Evolutionary conservation across 768 basidiomycete species (phyloP).

Genomic region (Naematelia aurantialba): DNA sequence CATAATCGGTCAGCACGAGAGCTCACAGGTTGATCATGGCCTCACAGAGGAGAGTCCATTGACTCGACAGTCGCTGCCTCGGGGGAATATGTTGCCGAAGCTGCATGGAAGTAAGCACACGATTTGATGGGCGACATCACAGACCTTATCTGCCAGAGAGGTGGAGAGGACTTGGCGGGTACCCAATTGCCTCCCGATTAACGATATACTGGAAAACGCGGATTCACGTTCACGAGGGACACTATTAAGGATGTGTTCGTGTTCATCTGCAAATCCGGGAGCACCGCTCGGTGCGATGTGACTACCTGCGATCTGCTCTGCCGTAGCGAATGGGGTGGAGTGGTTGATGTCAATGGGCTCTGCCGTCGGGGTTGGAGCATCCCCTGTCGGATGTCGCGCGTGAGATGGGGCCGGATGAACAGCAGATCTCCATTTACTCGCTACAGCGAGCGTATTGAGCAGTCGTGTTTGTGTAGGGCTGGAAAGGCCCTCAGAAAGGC

Average conservation of each 20-base stretch:
- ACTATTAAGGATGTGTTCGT: neutral
- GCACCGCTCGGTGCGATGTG: constrained; percentile 43
- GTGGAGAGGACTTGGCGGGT: constrained; percentile 30
- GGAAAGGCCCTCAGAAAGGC: neutral
- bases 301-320: constrained; percentile 20
- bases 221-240: neutral
- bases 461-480: constrained; percentile 20
- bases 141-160: constrained; percentile 30
- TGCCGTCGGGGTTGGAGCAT: constrained; percentile 9
- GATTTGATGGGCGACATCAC: constrained; percentile 4
- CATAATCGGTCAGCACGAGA: no score
- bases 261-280: constrained; percentile 25
- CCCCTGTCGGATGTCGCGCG: constrained; percentile 2
- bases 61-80: constrained; percentile 39
- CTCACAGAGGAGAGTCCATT: constrained; percentile 46
- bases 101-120: constrained; percentile 12
- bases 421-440: constrained; percentile 44
- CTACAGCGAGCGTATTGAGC: constrained; percentile 25
- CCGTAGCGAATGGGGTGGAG: constrained; percentile 37
- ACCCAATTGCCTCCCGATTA: constrained; percentile 31
- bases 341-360: constrained; percentile 39
- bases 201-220: constrained; percentile 20
- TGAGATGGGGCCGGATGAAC: neutral
- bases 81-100: constrained; percentile 37
- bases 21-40: neutral